Conservation (phyloP, 2,329 filamentous ascomycete species). For the Periglandula ipomoeae region DNA sequence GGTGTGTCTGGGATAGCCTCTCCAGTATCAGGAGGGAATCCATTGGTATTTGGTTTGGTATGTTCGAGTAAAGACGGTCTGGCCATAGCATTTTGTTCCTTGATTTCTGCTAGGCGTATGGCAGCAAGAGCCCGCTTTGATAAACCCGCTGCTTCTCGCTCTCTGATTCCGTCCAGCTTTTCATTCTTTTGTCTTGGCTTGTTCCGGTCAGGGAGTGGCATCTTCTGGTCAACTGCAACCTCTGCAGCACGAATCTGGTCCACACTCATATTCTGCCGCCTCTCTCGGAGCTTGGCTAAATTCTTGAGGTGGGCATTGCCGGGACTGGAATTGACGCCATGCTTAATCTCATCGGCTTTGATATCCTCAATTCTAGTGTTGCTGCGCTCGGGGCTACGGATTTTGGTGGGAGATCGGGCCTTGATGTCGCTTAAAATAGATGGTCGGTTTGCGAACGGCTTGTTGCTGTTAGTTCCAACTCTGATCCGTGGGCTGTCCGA, state of each 20-base stretch:
- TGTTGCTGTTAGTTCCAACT: conserved; percentile 19
- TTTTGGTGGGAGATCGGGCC: conserved; percentile 19
- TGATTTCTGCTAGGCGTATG: conserved; percentile 42
- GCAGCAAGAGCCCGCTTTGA: conserved; percentile 39
- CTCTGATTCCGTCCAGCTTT: conserved; percentile 40
- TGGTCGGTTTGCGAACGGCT: conserved; percentile 26
- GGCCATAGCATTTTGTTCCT: conserved; percentile 37
- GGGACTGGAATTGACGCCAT: conserved; percentile 17
- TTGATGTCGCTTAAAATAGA: conserved; percentile 20
- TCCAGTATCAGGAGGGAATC: conserved; percentile 11
- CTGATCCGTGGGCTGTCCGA: conserved; percentile 47
- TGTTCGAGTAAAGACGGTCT: conserved; percentile 35
- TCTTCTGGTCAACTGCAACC: conserved; percentile 20
- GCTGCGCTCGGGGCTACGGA: conserved; percentile 20
- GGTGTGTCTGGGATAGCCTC: conserved; percentile 30
- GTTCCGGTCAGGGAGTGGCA: conserved; percentile 21
- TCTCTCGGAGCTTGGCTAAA: neutral
- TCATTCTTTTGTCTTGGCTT: conserved; percentile 27
- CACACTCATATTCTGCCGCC: conserved; percentile 7
- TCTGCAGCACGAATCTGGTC: conserved; percentile 29
- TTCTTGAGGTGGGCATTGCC: neutral
- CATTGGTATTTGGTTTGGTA: conserved; percentile 14
- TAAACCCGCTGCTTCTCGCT: conserved; percentile 32
- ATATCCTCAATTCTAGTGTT: conserved; percentile 39
- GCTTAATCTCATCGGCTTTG: conserved; percentile 30